Conservation (phyloP, 2,329 filamentous ascomycete genomes). For the Diaporthe eres region DNA sequence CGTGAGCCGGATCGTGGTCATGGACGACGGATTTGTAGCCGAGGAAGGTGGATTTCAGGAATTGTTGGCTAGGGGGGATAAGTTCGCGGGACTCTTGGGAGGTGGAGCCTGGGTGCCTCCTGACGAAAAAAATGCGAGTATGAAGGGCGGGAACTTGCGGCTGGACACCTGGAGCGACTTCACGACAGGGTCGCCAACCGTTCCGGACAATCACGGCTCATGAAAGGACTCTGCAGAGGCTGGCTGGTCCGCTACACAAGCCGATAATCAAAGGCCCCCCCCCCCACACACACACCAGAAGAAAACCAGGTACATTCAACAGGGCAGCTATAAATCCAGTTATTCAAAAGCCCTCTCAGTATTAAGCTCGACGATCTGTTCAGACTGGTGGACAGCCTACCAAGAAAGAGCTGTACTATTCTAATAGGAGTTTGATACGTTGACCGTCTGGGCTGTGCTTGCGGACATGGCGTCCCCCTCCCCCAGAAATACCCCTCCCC, state of each 20-base stretch:
- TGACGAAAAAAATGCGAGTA: neutral
- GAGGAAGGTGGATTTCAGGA: constrained; percentile 77
- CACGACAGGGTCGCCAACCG: neutral
- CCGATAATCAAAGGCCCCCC: too few species aligned
- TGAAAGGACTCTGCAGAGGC: neutral
- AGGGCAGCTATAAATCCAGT: neutral
- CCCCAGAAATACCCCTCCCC: too few species aligned
- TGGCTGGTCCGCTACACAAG: neutral
- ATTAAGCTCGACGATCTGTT: too few species aligned
- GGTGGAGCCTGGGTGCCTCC: constrained; percentile 47
- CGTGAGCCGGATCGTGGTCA: constrained; percentile 79
- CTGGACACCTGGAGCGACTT: neutral
- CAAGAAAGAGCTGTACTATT: too few species aligned
- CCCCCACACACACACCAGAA: neutral
- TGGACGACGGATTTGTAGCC: constrained; percentile 77
- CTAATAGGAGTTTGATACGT: too few species aligned
- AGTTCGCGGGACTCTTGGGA: constrained; percentile 64
- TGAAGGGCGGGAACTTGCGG: too few species aligned
- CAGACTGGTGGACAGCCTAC: too few species aligned
- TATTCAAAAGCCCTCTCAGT: too few species aligned
- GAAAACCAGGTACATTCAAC: neutral
- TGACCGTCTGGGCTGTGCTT: too few species aligned
- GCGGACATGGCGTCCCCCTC: too few species aligned
- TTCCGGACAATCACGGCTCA: neutral
- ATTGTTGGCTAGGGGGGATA: constrained; percentile 62